A percentile compares a stretch with the other conserved stretches of the same genome.
These are phyloP conservation scores for Fusarium haematococcum DNA, from an alignment of 2,329 filamentous ascomycete genomes.

Conservation along the genomic window DNA sequence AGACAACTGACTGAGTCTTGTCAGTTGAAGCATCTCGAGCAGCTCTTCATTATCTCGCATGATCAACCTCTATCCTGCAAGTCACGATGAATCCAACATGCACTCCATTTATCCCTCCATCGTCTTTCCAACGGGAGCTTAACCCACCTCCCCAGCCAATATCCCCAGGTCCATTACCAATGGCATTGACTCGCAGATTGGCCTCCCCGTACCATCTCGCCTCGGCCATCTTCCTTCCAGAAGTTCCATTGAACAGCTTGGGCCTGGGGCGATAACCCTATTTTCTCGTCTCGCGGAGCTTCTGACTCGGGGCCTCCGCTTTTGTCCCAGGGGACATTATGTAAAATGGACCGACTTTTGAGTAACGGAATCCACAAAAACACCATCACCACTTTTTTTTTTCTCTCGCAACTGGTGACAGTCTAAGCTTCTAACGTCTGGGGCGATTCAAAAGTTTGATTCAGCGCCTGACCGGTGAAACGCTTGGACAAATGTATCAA, in stretches of 20 bases:
- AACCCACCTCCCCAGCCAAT: not conserved
- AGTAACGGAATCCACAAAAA: slow-evolving; percentile 42
- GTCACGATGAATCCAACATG: not conserved
- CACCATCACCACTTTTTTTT: slow-evolving; percentile 4
- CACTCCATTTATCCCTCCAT: not conserved
- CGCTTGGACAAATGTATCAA: not conserved
- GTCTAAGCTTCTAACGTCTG: not conserved
- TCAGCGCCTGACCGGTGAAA: not conserved
- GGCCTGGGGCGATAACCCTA: slow-evolving; percentile 1
- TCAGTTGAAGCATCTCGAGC: not conserved
- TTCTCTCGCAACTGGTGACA: not conserved
- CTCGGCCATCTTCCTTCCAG: not conserved
- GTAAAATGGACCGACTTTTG: slow-evolving; percentile 42
- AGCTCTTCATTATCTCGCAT: not conserved
- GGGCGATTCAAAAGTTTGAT: not conserved
- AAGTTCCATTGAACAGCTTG: not conserved
- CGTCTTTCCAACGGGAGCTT: not conserved
- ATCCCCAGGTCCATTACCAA: not conserved
- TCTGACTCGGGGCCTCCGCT: slow-evolving; percentile 34
- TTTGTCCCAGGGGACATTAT: slow-evolving; percentile 26
- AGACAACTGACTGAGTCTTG: not conserved
- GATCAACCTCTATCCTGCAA: not conserved
- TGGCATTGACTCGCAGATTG: not conserved
- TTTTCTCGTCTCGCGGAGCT: not conserved
- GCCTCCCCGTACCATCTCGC: not conserved